These are phyloP conservation scores for Coniochaeta sp. DNA, from an alignment of 2,329 filamentous ascomycete genomes.

Conservation along the genomic window DNA sequence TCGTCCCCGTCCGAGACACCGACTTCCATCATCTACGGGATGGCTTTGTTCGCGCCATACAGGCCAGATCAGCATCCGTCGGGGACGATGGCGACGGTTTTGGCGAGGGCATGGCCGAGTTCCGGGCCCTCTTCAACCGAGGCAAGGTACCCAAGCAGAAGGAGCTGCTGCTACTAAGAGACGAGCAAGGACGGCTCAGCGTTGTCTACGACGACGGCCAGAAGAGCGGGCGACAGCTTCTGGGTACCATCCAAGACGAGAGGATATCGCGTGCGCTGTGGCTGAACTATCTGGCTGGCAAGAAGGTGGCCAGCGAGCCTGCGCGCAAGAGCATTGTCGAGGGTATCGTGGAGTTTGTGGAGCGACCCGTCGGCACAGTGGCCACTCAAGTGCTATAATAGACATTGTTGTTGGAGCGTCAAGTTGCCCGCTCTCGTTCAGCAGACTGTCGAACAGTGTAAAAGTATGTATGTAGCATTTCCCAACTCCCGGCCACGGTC, in stretches of 20 bases:
- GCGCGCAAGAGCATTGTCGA: slow-evolving; percentile 78
- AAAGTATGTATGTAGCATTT: no score
- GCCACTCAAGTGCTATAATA: slow-evolving; percentile 65
- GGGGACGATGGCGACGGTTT: slow-evolving; percentile 64
- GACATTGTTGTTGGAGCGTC: no score
- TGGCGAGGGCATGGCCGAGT: slow-evolving; percentile 64
- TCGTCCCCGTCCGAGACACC: slow-evolving; percentile 87
- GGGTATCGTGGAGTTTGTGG: slow-evolving; percentile 81
- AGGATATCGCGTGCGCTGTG: slow-evolving; percentile 75
- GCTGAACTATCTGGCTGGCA: slow-evolving; percentile 84
- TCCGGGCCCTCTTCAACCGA: slow-evolving; percentile 76
- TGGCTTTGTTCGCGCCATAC: slow-evolving; percentile 81
- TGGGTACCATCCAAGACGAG: slow-evolving; percentile 74
- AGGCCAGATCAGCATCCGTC: slow-evolving; percentile 49
- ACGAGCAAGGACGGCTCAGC: slow-evolving; percentile 56
- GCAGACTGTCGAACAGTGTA: no score
- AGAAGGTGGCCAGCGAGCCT: slow-evolving; percentile 76
- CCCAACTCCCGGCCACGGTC: no score
- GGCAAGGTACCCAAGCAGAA: slow-evolving; percentile 74
- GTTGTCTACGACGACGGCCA: slow-evolving; percentile 55
- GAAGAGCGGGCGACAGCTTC: slow-evolving; percentile 32
- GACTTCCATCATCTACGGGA: slow-evolving; percentile 91
- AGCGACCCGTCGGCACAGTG: slow-evolving; percentile 80
- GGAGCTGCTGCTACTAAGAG: slow-evolving; percentile 67
- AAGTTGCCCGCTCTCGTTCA: no score